phyloP scores from a whole-genome alignment of 306 rosid species.

The Prosopis cineraria region DNA sequence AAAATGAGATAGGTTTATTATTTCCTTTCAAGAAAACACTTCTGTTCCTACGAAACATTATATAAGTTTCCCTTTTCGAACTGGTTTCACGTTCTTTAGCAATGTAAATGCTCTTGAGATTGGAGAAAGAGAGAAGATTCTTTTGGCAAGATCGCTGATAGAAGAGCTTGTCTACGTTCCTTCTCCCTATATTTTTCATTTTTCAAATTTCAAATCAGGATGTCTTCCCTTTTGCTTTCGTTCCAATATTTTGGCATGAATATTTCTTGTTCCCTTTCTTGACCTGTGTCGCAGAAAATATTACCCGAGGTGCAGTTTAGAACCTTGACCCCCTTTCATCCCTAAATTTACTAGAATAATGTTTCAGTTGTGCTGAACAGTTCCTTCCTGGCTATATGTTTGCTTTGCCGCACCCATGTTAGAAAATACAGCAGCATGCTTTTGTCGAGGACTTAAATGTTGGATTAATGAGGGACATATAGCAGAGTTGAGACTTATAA shows the following conservation, averaged over 20 bases:
- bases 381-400: not conserved
- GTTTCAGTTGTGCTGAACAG: not conserved
- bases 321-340: conserved; percentile 2
- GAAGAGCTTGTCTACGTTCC: not conserved
- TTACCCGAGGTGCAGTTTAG: not conserved
- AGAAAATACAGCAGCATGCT: not conserved
- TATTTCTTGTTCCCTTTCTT: not conserved
- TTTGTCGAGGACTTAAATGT: not conserved
- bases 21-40: too few relatives aligned
- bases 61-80: too few relatives aligned
- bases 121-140: not conserved
- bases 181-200: conserved; percentile 7
- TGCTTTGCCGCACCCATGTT: not conserved
- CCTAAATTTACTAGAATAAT: not conserved
- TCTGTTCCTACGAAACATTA: too few relatives aligned
- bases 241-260: not conserved
- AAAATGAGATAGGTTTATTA: too few relatives aligned
- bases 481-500: not conserved
- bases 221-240: not conserved
- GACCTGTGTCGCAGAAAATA: not conserved
- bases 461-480: not conserved
- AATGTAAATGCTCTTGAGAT: not conserved
- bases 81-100: conserved; percentile 9
- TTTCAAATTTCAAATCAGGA: not conserved
- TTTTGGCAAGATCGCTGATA: not conserved